phyloP scores from a whole-genome alignment of 768 basidiomycete species.

The Mycena alexandri region DNA sequence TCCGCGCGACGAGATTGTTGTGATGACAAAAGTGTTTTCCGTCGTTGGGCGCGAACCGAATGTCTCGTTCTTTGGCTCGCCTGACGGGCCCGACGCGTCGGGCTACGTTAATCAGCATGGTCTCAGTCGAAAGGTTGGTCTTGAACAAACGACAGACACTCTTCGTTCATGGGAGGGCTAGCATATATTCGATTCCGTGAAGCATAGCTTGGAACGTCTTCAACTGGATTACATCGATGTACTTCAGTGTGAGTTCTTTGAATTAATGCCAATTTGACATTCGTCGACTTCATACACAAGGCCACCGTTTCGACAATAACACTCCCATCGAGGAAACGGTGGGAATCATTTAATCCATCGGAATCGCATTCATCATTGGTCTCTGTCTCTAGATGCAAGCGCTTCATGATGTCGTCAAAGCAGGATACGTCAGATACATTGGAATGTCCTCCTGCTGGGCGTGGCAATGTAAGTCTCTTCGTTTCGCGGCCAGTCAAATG shows the following conservation, averaged over 20 bases:
- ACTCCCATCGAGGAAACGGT: slow-evolving; percentile 73
- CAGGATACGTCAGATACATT: slow-evolving; percentile 72
- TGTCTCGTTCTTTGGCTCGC: slow-evolving; percentile 21
- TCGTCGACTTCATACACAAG: too few species aligned
- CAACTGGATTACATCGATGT: slow-evolving; percentile 85
- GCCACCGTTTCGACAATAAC: slow-evolving; percentile 68
- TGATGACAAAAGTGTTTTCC: slow-evolving; percentile 77
- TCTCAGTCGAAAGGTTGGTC: slow-evolving; percentile 56
- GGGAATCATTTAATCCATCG: slow-evolving; percentile 12
- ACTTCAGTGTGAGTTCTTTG: slow-evolving; percentile 81
- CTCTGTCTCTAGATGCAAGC: slow-evolving; percentile 67
- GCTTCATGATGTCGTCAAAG: slow-evolving; percentile 75
- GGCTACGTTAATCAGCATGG: slow-evolving; percentile 71
- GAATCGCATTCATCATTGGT: not conserved
- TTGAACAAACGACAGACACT: not conserved
- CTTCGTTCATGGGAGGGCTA: slow-evolving; percentile 42
- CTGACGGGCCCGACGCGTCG: slow-evolving; percentile 47
- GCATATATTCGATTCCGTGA: slow-evolving; percentile 81
- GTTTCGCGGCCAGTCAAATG: not conserved
- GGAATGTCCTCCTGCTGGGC: slow-evolving; percentile 70
- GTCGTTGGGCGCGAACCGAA: slow-evolving; percentile 46
- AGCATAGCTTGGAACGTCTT: slow-evolving; percentile 71
- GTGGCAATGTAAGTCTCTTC: slow-evolving; percentile 60
- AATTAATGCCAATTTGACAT: too few species aligned
- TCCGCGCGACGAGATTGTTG: slow-evolving; percentile 81